phyloP scores from a whole-genome alignment of 768 basidiomycete genomes.

The Russula abietina region DNA sequence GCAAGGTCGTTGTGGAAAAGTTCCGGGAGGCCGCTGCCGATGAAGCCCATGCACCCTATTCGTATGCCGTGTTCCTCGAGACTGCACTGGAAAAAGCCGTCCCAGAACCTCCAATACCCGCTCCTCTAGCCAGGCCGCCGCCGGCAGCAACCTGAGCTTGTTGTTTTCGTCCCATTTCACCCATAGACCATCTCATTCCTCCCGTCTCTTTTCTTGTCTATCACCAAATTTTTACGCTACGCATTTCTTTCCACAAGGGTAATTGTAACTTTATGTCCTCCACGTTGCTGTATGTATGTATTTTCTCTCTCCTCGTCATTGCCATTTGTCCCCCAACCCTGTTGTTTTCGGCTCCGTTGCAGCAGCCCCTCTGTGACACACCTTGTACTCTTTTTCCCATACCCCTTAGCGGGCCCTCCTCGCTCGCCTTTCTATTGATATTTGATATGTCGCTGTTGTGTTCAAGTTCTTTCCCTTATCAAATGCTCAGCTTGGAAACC shows the following conservation, averaged over 20 bases:
- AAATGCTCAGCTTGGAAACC: no score
- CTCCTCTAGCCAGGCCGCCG: slow-evolving; percentile 38
- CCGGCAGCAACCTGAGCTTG: neutral
- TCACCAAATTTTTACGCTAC: slow-evolving; percentile 5
- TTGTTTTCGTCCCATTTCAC: neutral
- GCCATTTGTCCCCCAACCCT: no score
- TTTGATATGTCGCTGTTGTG: no score
- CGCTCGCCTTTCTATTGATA: no score
- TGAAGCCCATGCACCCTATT: slow-evolving; percentile 12
- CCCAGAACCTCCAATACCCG: slow-evolving; percentile 9
- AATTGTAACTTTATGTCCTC: slow-evolving; percentile 3
- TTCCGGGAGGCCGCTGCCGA: slow-evolving; percentile 14
- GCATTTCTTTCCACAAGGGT: neutral
- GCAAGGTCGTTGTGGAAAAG: neutral
- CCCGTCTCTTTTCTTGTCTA: neutral
- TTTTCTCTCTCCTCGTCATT: neutral
- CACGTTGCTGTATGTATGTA: slow-evolving; percentile 2
- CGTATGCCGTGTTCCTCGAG: slow-evolving; percentile 21
- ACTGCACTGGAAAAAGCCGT: slow-evolving; percentile 9
- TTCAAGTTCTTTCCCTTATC: no score
- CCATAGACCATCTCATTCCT: neutral
- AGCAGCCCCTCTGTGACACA: no score
- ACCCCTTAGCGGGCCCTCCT: no score
- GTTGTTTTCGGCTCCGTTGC: neutral
- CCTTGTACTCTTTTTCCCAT: no score